A percentile compares a stretch with the other conserved stretches of the same genome.
phyloP scores from a whole-genome alignment of 495 filamentous ascomycete genomes.

The Penicillium coffeae region DNA sequence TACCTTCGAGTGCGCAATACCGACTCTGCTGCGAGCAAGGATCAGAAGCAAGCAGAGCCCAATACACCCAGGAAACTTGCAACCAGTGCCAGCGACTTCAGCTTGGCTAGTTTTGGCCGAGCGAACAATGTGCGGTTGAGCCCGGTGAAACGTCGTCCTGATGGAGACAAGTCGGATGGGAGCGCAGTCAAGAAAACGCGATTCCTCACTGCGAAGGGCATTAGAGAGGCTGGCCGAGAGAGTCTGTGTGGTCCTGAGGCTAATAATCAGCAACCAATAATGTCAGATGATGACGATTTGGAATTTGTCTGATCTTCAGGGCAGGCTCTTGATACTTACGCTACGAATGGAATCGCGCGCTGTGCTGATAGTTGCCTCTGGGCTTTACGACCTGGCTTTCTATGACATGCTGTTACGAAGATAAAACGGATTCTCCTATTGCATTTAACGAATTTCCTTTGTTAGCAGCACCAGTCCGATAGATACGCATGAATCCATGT shows the following conservation, averaged over 20 bases:
- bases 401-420: slow-evolving; percentile 14
- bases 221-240: slow-evolving; percentile 71
- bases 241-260: slow-evolving; percentile 56
- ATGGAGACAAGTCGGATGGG: slow-evolving; percentile 32
- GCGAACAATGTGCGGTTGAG: slow-evolving; percentile 58
- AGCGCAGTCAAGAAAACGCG: slow-evolving; percentile 68
- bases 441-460: slow-evolving; percentile 11
- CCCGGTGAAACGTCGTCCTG: slow-evolving; percentile 58
- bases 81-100: slow-evolving; percentile 15
- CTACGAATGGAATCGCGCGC: too few relatives aligned
- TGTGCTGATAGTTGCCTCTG: not conserved
- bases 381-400: not conserved
- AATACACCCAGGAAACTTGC: slow-evolving; percentile 9
- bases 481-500: not conserved
- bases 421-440: slow-evolving; percentile 7
- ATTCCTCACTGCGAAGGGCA: slow-evolving; percentile 73
- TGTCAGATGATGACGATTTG: slow-evolving; percentile 44
- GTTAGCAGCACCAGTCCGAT: not conserved
- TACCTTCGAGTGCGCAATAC: slow-evolving; percentile 60
- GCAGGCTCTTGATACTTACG: not conserved
- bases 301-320: slow-evolving; percentile 45
- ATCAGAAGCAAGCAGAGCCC: slow-evolving; percentile 3
- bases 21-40: slow-evolving; percentile 13
- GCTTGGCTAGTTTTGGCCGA: slow-evolving; percentile 28
- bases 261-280: slow-evolving; percentile 23